Evolutionary conservation across 139 green algal species (phyloP).

Genomic region (Pleodorina starrii): DNA sequence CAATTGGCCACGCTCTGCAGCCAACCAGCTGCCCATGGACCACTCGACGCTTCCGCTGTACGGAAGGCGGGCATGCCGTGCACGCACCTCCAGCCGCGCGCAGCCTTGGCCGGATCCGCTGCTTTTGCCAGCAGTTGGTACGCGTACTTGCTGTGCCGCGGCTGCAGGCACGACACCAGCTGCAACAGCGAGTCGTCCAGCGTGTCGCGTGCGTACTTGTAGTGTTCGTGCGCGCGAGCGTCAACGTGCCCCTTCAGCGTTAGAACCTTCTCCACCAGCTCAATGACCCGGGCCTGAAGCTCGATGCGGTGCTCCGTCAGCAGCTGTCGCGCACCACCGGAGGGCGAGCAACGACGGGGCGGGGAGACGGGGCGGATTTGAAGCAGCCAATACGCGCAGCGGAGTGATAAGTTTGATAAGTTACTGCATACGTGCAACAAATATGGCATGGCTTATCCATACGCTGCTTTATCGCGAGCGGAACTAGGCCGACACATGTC

Average conservation of each 20-base stretch:
- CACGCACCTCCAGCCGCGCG: slow-evolving; percentile 42
- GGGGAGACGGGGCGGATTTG: too few species aligned
- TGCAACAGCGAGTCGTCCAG: slow-evolving; percentile 51
- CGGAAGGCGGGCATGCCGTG: too few species aligned
- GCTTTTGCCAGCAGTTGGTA: slow-evolving; percentile 48
- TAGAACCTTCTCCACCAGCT: slow-evolving; percentile 49
- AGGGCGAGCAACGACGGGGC: too few species aligned
- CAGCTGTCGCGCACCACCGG: slow-evolving; percentile 13
- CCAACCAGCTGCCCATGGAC: too few species aligned
- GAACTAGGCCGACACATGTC: too few species aligned
- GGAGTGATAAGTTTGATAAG: too few species aligned
- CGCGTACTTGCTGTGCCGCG: slow-evolving; percentile 40
- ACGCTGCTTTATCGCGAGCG: too few species aligned
- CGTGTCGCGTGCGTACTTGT: slow-evolving; percentile 51
- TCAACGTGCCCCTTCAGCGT: slow-evolving; percentile 44
- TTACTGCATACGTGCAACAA: too few species aligned
- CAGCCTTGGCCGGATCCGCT: slow-evolving; percentile 45
- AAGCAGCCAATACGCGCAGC: too few species aligned
- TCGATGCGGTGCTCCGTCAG: slow-evolving; percentile 39
- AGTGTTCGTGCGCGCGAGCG: slow-evolving; percentile 42
- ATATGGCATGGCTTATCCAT: too few species aligned
- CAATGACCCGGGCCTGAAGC: slow-evolving; percentile 35
- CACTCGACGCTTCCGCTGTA: not conserved
- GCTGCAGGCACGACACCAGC: slow-evolving; percentile 41
- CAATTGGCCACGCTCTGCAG: too few species aligned